A percentile compares a stretch with the other conserved stretches of the same genome.
Conservation (phyloP, 139 green algal genomes). For the Gonium pectorale region DNA sequence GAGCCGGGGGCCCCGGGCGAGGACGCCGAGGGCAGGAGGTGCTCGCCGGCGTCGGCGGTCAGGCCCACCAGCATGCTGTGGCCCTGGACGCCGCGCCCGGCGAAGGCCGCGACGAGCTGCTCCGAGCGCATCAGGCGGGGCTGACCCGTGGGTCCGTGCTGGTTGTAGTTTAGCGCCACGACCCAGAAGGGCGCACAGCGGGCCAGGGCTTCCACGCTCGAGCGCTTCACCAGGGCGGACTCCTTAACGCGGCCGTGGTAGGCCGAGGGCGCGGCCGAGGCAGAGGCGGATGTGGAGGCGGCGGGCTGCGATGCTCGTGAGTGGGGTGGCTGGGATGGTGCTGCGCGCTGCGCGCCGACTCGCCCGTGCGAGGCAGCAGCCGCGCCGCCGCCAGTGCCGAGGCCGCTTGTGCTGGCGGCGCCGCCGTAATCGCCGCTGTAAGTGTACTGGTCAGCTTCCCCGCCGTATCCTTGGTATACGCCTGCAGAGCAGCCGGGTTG, state of each 20-base stretch:
- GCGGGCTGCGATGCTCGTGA: neutral
- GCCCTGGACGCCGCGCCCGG: constrained; percentile 9
- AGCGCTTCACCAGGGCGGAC: neutral
- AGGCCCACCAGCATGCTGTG: constrained; percentile 27
- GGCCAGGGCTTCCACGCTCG: neutral
- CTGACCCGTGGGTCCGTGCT: neutral
- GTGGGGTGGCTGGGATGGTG: neutral
- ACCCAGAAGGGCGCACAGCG: neutral
- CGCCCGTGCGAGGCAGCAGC: neutral
- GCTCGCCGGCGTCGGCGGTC: neutral
- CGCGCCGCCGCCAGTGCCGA: neutral
- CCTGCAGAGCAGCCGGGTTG: neutral
- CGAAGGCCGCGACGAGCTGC: neutral
- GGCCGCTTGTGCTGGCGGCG: neutral
- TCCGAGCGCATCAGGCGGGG: neutral
- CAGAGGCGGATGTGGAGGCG: neutral
- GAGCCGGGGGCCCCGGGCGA: neutral
- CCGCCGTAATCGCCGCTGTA: neutral
- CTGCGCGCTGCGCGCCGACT: neutral
- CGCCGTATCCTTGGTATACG: neutral
- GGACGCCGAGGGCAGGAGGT: neutral
- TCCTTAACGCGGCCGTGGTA: constrained; percentile 11
- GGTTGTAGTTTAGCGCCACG: constrained; percentile 13
- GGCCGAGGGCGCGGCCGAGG: neutral
- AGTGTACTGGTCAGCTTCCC: neutral